Evolutionary conservation across 768 basidiomycete species (phyloP), one percentile per base, ranked within the genome.

Genomic region (Hemileccinum impolitum): DNA sequence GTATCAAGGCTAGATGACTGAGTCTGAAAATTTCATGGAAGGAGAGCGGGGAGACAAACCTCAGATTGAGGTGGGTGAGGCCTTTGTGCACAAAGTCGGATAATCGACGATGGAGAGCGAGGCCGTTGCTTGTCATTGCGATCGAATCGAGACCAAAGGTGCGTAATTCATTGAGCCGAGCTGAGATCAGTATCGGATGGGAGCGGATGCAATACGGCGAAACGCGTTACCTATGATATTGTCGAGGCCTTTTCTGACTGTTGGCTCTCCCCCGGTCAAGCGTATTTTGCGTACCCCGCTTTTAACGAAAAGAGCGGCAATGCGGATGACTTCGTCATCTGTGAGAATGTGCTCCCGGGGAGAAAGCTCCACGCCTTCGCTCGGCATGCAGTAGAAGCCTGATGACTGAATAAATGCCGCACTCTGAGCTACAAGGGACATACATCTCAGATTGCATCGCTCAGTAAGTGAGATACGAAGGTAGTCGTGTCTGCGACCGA

Each of bases 341-440:
- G 86, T 82, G 34, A 94, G 75, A 49, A 91, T 75, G 50, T 87
- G 76, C 10, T 73, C 72, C 30, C 72, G 70, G 3, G 90, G 91
- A 12, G 87, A 84, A 23, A 93, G 75, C 45, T 85, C 78, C 5
- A 93, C 71, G 28, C 90, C 90, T 60, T 87, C 82, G 45, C 75
- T 79, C 3, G 90, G 91, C 91, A 94, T 94, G 60, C 90, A 94
- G 63, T 94, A 94, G 59, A 91, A 91, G 57, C 90, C 89, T 94
- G 53, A 19, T 37, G 39, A 41, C 1, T 3, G 26, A 10, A 32
- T 37, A 42, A 52, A 39, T 38, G 17, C 39, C n/a, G 17, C 6
- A 37, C 31, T 23, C 37, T 32, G 39, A 13, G 10, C 1, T 37
- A 39, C 19, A 31, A 47, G 10, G 35, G 31, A 63, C 72, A 34